phyloP scores from a whole-genome alignment of 73 alveolate species.

The Urostyla sp. region DNA sequence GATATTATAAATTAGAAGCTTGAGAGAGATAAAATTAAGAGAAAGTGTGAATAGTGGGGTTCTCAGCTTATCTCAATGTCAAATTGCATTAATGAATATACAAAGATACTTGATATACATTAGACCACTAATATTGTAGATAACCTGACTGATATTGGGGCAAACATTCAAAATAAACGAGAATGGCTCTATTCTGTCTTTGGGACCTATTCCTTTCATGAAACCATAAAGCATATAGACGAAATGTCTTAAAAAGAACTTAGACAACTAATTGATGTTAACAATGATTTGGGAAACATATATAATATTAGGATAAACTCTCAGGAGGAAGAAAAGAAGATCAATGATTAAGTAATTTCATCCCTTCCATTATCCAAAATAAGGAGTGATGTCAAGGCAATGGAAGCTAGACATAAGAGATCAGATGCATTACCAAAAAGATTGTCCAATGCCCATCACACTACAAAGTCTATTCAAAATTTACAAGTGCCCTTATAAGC shows the following conservation, averaged over 20 bases:
- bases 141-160: background rate
- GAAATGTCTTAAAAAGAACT: background rate
- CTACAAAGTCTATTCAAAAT: too few species aligned
- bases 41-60: background rate
- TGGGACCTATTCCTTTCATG: constrained; percentile 6
- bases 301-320: too few species aligned
- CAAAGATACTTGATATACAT: background rate
- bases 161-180: background rate
- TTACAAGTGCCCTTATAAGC: too few species aligned
- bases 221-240: background rate
- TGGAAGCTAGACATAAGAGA: too few species aligned
- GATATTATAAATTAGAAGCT: background rate
- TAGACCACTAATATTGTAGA: background rate
- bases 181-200: background rate
- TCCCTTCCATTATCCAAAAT: too few species aligned
- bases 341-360: too few species aligned
- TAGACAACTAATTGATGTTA: too few species aligned
- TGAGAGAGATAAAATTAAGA: background rate
- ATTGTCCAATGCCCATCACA: too few species aligned
- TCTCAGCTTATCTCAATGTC: background rate
- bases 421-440: too few species aligned
- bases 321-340: too few species aligned
- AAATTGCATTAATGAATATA: constrained; percentile 4
- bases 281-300: too few species aligned
- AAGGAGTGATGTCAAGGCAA: too few species aligned